A percentile compares a stretch with the other conserved stretches of the same genome.
Evolutionary conservation across 129 eudicot genomes (phyloP).

Genomic region (Smallanthus sonchifolius): DNA sequence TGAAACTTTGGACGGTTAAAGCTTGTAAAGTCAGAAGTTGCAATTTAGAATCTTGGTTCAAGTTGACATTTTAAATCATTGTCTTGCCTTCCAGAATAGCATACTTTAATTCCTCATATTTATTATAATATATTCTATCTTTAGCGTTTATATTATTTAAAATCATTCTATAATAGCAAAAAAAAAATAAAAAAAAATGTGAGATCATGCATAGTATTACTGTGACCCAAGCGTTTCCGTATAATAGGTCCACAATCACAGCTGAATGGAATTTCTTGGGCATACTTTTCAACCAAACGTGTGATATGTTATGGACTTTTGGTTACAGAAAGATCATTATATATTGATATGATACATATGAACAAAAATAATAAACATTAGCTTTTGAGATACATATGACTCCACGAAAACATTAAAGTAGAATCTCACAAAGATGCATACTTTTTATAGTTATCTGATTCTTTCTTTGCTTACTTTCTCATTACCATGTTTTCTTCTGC

Average conservation of each 20-base stretch:
- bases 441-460: conserved; percentile 1
- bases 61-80: background rate
- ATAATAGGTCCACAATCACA: conserved; percentile 9
- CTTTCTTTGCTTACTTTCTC: conserved; percentile 16
- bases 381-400: conserved; percentile 1
- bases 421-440: conserved; percentile 22
- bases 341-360: background rate
- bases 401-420: conserved; percentile 6
- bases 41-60: background rate
- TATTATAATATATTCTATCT: background rate
- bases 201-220: background rate
- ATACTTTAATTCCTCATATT: conserved; percentile 6
- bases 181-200: background rate
- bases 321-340: background rate
- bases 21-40: conserved; percentile 25
- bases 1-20: conserved; percentile 6
- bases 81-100: conserved; percentile 3
- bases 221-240: background rate
- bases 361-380: background rate
- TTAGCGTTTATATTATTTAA: background rate
- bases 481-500: conserved; percentile 12
- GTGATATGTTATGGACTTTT: conserved; percentile 21
- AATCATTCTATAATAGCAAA: background rate
- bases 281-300: conserved; percentile 23
- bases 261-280: conserved; percentile 23